Evolutionary conservation across 2,329 filamentous ascomycete species (phyloP), one percentile per base, ranked within the genome.

Genomic region (Aureobasidium sp.): DNA sequence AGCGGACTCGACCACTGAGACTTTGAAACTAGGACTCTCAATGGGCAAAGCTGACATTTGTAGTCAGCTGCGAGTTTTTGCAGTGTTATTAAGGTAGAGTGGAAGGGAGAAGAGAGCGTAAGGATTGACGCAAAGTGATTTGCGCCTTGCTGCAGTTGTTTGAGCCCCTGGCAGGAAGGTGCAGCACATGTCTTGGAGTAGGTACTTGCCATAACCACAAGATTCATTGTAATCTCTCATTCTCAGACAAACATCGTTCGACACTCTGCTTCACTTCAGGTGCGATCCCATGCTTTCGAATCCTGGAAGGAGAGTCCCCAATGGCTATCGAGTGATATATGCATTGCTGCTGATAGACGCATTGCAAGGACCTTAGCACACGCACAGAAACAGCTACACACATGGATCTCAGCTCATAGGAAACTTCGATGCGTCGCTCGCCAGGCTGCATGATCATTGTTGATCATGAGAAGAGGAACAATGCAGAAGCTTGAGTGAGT

Each of bases 81-180:
- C 12, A 56, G 52, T 17, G n/a, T 32, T 2, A 37, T 10, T 6
- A 10, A 5, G 29, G 32, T 26, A 5, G 6, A 17, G 13, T 29
- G 36, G 7, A 7, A 2, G 10, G 6, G 13, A 5, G 36, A 12
- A 17, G 52, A 24, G 39, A 56, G n/a, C 8, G n/a, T 3, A 29
- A 32, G 6, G 20, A 26, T 3, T 13, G 37, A 55, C 12, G 37
- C 24, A 29, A 29, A 41, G 50, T 32, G 39, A 24, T 20, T n/a
- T 20, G 39, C 39, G 39, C 52, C 52, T 56, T 56, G 52, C 52
- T 44, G 52, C 52, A 17, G n/a, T 20, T 24, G 39, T 32, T 32
- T 44, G 39, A 44, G 29, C 44, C 37, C 52, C 52, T 56, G 52
- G 52, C 52, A 39, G 52, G 52, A 56, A 56, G 52, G 37, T 44